Conservation (phyloP, 2,329 filamentous ascomycete species). For the Hypomyces perniciosus region DNA sequence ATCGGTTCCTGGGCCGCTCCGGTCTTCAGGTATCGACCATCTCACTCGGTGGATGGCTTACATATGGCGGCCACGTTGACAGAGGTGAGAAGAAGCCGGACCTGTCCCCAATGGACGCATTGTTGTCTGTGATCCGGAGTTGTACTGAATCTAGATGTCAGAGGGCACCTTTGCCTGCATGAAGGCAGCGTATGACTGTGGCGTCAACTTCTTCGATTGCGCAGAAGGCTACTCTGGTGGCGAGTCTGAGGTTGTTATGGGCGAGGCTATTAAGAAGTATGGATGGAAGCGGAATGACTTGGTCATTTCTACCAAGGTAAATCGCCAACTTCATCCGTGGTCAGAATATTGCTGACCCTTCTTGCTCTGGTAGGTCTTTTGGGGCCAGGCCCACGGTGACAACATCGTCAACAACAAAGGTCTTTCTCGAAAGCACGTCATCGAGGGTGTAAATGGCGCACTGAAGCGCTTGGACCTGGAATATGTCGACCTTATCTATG, state of each 20-base stretch:
- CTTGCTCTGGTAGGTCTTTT: constrained; percentile 48
- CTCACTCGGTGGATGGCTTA: constrained; percentile 66
- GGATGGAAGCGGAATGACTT: constrained; percentile 57
- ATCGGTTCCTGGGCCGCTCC: constrained; percentile 64
- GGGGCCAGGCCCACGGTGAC: constrained; percentile 53
- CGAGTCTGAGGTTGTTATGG: constrained; percentile 58
- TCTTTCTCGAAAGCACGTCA: constrained; percentile 62
- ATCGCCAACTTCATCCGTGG: neutral
- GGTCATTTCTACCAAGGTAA: constrained; percentile 55
- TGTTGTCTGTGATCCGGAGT: too few relatives aligned
- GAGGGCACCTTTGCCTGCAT: constrained; percentile 48
- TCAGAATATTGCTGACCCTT: neutral
- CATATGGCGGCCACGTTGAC: constrained; percentile 67
- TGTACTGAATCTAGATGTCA: neutral
- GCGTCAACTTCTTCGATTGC: constrained; percentile 59
- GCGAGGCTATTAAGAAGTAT: constrained; percentile 53
- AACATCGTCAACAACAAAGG: constrained; percentile 62
- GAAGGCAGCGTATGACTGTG: constrained; percentile 54
- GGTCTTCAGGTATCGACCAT: constrained; percentile 70
- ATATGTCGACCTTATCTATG: constrained; percentile 64
- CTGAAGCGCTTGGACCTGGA: constrained; percentile 51
- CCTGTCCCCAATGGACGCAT: neutral
- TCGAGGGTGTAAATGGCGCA: constrained; percentile 57
- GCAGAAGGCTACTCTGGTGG: constrained; percentile 54
- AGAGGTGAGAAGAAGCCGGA: constrained; percentile 41